These are phyloP conservation scores for Coccomyxa sp. DNA, from an alignment of 139 green algal species.

Conservation along the genomic window DNA sequence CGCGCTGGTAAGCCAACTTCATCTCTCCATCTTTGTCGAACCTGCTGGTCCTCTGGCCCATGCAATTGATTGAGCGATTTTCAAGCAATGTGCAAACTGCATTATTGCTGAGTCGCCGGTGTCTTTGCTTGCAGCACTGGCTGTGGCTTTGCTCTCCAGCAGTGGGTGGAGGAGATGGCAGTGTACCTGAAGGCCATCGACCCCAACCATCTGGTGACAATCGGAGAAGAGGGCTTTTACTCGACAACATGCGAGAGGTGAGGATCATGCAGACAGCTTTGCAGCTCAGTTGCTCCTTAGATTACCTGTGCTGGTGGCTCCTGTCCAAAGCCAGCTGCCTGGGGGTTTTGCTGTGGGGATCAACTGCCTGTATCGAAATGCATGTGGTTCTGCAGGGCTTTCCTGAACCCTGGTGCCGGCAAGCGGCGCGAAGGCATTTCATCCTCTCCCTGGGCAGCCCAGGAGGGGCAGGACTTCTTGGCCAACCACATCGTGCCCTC, in stretches of 20 bases:
- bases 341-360: too few species aligned
- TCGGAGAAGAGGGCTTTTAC: constrained; percentile 61
- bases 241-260: constrained; percentile 6
- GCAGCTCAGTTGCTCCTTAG: background rate
- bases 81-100: background rate
- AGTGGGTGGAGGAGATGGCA: constrained; percentile 30
- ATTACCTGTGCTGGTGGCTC: background rate
- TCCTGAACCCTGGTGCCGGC: constrained; percentile 1
- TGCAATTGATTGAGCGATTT: background rate
- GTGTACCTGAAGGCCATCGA: constrained; percentile 32
- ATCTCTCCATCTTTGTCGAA: background rate
- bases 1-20: constrained; percentile 4
- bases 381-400: background rate
- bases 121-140: background rate
- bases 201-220: constrained; percentile 53
- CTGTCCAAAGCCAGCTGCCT: too few species aligned
- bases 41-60: background rate
- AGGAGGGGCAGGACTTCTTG: constrained; percentile 42
- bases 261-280: background rate
- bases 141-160: constrained; percentile 27
- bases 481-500: constrained; percentile 26
- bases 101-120: background rate
- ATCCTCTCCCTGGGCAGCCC: constrained; percentile 9
- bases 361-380: background rate
- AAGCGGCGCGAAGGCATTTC: background rate